Evolutionary conservation across 495 filamentous ascomycete species (phyloP), one percentile per base, ranked within the genome.

Genomic region (Oleoguttula mirabilis): DNA sequence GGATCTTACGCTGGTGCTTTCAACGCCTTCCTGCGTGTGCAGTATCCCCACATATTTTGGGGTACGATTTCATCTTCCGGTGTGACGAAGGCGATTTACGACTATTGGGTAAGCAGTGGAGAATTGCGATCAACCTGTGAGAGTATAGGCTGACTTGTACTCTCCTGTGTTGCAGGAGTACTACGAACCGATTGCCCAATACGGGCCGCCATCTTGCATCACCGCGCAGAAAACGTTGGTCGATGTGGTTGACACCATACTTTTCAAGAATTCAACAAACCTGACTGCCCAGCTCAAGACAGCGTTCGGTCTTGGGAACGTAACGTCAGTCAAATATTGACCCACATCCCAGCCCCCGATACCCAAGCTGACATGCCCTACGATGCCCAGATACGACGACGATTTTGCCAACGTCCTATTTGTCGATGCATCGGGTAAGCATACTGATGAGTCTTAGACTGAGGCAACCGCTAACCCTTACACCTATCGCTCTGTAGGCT

Each of bases 1-100:
- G 80, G 80, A 1, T 81, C 76, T 3, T 87, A 87, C 51, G 77
- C 80, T 14, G 82, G 82, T 12, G 75, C 74, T 8, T 77, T 82
- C 43, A 75, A 74, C 23, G 80, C 82, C 1, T 79, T 87, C 53
- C 55, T 83, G 23, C 71, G 82, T 3, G 73, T 72, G 39, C 47
- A 75, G 32, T 84, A 85, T 55, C 81, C 81, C 0, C 72, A 81
- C 23, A 60, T 73, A 19, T 84, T 75, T 60, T 81, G 64, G 61
- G 82, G 73, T 50, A 69, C 78, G 0, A 81, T 87, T 24, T 74
- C 76, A 0, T 80, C 76, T 0, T 83, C 79, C 3, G 80, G 76
- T 1, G 80, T 84, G 3, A 78, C 77, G 0, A 67, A 73, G 41
- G 80, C 81, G 5, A 79, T 84, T 35, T 73, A 70, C 51, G 77